Evolutionary conservation across 2,329 filamentous ascomycete species (phyloP).

Genomic region (Ophidiomyces ophidiicola): DNA sequence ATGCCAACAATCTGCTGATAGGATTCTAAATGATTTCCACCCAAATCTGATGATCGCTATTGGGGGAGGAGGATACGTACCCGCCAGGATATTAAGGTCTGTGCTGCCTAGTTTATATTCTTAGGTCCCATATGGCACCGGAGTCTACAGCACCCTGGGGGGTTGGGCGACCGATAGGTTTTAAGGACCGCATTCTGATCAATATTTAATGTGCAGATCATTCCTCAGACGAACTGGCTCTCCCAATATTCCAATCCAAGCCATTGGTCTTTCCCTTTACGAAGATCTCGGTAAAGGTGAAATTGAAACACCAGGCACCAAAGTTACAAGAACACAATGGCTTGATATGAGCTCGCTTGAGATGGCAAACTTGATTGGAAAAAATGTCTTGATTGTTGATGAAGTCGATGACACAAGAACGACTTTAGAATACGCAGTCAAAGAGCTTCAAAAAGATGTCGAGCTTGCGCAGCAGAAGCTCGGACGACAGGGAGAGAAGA

Average conservation of each 20-base stretch:
- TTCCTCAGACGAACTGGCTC: constrained; percentile 82
- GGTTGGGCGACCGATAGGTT: neutral
- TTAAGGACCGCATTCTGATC: neutral
- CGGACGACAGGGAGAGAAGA: constrained; percentile 57
- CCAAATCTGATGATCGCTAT: constrained; percentile 98
- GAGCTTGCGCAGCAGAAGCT: constrained; percentile 63
- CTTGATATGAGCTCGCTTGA: constrained; percentile 76
- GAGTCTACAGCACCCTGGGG: neutral
- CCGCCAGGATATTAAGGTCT: constrained; percentile 81
- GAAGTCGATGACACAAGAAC: constrained; percentile 94
- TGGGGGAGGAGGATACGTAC: constrained; percentile 92
- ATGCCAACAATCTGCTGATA: constrained; percentile 71
- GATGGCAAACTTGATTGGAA: constrained; percentile 81
- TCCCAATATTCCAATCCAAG: constrained; percentile 97
- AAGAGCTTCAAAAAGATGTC: constrained; percentile 90
- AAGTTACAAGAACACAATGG: constrained; percentile 97
- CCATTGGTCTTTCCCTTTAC: constrained; percentile 94
- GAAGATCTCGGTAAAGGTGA: constrained; percentile 59
- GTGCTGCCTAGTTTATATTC: neutral
- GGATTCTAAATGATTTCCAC: constrained; percentile 72
- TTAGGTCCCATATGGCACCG: neutral
- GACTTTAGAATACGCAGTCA: constrained; percentile 85
- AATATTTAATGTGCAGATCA: constrained; percentile 40
- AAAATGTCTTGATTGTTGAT: constrained; percentile 84
- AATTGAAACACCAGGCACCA: constrained; percentile 72